These are phyloP conservation scores for Gnomoniopsis smithogilvyi DNA, from an alignment of 2,329 filamentous ascomycete species.

Conservation along the genomic window DNA sequence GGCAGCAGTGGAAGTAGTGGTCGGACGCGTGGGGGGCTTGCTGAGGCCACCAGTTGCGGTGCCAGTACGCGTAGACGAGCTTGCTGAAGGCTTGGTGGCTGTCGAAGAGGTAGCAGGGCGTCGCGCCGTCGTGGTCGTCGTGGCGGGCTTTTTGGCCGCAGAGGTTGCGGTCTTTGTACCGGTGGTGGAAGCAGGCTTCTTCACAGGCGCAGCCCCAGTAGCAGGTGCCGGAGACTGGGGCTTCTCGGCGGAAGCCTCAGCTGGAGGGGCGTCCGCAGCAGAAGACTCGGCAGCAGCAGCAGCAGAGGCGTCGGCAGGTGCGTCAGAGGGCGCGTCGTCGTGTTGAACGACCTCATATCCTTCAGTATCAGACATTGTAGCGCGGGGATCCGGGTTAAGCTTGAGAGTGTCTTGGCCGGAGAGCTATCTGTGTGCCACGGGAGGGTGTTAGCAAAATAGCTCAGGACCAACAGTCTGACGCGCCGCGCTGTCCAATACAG, in stretches of 20 bases:
- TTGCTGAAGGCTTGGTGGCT: slow-evolving; percentile 28
- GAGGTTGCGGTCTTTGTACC: slow-evolving; percentile 19
- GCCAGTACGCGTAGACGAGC: slow-evolving; percentile 26
- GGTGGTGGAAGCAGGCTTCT: slow-evolving; percentile 13
- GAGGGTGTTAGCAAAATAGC: background rate
- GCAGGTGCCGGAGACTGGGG: background rate
- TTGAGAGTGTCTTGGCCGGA: background rate
- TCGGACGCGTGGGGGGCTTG: slow-evolving; percentile 30
- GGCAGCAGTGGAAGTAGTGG: slow-evolving; percentile 23
- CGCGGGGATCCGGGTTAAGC: background rate
- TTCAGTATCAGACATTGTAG: slow-evolving; percentile 32
- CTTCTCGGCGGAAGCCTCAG: slow-evolving; percentile 8
- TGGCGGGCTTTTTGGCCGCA: slow-evolving; percentile 22
- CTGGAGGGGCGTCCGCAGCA: slow-evolving; percentile 16
- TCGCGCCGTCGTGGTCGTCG: slow-evolving; percentile 21
- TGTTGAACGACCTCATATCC: slow-evolving; percentile 27
- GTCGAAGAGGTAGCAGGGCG: slow-evolving; percentile 25
- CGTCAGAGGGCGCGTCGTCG: slow-evolving; percentile 22
- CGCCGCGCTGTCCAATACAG: background rate
- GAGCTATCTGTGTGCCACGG: background rate
- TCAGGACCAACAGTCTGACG: too few species aligned
- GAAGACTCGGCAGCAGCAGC: background rate
- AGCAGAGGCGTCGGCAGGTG: slow-evolving; percentile 1
- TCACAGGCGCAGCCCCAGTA: slow-evolving; percentile 4
- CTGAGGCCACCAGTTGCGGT: slow-evolving; percentile 24